Conservation (phyloP, 2,329 filamentous ascomycete species). For the Chaetomiaceae sp. region DNA sequence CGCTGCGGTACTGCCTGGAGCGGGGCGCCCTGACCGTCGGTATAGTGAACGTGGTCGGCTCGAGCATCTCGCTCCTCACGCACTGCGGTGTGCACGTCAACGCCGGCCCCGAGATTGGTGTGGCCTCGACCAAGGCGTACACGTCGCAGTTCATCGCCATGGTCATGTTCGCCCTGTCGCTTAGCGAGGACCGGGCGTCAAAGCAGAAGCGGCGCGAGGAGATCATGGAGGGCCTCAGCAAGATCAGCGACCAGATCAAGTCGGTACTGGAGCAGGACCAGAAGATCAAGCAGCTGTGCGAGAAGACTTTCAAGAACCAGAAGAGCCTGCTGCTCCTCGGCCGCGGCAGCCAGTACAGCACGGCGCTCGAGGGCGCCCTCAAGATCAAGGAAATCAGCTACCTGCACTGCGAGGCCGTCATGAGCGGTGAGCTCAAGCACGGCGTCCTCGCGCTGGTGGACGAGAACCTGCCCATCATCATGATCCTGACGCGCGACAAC, state of each 20-base stretch:
- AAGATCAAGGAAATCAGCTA: conserved; percentile 99
- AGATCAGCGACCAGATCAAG: conserved; percentile 87
- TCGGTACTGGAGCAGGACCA: conserved; percentile 87
- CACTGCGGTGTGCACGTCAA: conserved; percentile 99
- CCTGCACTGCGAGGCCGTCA: conserved; percentile 98
- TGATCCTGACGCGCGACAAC: conserved; percentile 95
- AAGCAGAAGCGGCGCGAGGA: conserved; percentile 89
- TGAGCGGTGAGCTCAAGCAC: conserved; percentile 99
- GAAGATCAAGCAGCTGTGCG: conserved; percentile 89
- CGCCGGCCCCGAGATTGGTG: conserved; percentile 96
- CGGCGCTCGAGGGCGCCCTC: conserved; percentile 91
- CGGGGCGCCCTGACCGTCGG: conserved; percentile 94
- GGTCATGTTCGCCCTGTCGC: conserved; percentile 97
- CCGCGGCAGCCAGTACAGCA: conserved; percentile 93
- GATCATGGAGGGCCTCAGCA: conserved; percentile 89
- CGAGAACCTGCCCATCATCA: conserved; percentile 98
- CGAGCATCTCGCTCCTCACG: conserved; percentile 95
- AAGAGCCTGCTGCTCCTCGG: conserved; percentile 92
- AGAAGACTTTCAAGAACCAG: conserved; percentile 91
- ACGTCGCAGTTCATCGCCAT: conserved; percentile 99
- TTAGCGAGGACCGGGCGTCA: conserved; percentile 93
- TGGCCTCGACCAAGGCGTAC: conserved; percentile 98
- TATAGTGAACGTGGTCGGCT: conserved; percentile 97
- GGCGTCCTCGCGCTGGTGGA: conserved; percentile 96
- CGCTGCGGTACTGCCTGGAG: conserved; percentile 95